Evolutionary conservation across 2,329 filamentous ascomycete species (phyloP).

Genomic region (Talaromyces islandicus): DNA sequence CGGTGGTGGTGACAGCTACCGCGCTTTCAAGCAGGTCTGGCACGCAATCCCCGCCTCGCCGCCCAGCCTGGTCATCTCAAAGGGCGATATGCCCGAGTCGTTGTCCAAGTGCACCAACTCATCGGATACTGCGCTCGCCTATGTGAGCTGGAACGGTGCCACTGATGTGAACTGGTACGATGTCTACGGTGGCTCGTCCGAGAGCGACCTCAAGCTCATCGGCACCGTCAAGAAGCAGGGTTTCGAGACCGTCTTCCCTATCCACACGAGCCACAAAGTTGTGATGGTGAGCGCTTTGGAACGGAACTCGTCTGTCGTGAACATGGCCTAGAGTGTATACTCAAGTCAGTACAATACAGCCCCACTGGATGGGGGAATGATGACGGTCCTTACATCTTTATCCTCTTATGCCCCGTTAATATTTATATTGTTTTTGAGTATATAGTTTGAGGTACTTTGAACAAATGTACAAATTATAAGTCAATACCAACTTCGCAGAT

Average conservation of each 20-base stretch:
- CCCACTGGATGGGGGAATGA: too few species aligned
- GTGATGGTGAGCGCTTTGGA: neutral
- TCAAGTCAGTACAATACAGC: too few species aligned
- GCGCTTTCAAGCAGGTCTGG: constrained; percentile 31
- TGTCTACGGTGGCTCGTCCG: constrained; percentile 17
- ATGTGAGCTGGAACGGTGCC: constrained; percentile 36
- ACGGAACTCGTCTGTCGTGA: too few species aligned
- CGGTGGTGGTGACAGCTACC: constrained; percentile 27
- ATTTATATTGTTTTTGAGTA: too few species aligned
- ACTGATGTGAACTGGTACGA: constrained; percentile 32
- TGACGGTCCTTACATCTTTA: too few species aligned
- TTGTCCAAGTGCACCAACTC: neutral
- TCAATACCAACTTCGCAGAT: too few species aligned
- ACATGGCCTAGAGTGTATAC: too few species aligned
- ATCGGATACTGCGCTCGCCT: constrained; percentile 12
- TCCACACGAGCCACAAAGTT: neutral
- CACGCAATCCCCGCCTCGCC: constrained; percentile 23
- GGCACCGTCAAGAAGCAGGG: neutral
- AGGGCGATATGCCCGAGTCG: constrained; percentile 9
- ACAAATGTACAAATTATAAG: too few species aligned
- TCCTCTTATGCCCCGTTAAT: too few species aligned
- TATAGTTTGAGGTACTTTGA: too few species aligned
- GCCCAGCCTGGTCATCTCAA: constrained; percentile 17
- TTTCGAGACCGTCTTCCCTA: neutral
- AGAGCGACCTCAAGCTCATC: neutral